Conservation (phyloP, 192 early-diverging fungal species). For the Dissophora ornata region DNA sequence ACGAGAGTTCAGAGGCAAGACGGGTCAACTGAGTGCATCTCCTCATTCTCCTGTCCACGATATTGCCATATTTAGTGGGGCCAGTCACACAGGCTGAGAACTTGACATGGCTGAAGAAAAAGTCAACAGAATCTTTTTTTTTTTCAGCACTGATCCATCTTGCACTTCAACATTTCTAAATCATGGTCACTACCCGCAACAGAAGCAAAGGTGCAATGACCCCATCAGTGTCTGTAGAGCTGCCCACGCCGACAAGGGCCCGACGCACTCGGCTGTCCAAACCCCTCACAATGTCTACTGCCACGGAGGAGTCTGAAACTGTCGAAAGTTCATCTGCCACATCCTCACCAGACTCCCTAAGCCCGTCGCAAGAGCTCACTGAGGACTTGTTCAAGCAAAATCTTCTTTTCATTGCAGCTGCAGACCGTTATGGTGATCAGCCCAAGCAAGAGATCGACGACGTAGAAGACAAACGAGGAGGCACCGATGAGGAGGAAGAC, state of each 20-base stretch:
- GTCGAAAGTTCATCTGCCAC: slow-evolving; percentile 34
- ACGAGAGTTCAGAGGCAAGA: too few relatives aligned
- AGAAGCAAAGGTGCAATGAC: slow-evolving; percentile 15
- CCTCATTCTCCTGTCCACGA: too few relatives aligned
- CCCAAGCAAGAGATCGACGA: background rate
- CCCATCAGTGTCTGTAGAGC: background rate
- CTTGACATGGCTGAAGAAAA: too few relatives aligned
- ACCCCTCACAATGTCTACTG: background rate
- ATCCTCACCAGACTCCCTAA: slow-evolving; percentile 7
- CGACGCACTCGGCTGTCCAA: slow-evolving; percentile 25
- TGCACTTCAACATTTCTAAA: background rate
- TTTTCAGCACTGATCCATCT: too few relatives aligned
- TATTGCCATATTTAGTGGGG: too few relatives aligned
- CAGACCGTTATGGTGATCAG: background rate
- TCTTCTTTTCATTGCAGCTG: too few relatives aligned
- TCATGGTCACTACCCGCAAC: slow-evolving; percentile 35
- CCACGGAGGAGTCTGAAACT: slow-evolving; percentile 20
- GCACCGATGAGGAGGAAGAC: background rate
- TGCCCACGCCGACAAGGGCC: slow-evolving; percentile 8
- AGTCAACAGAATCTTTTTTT: too few relatives aligned
- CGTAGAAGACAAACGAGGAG: slow-evolving; percentile 6
- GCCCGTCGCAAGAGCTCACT: background rate
- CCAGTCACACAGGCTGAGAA: too few relatives aligned
- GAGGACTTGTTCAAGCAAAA: background rate
- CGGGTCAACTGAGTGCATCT: too few relatives aligned